These are phyloP conservation scores for Skeletonema potamos DNA, from an alignment of 108 stramenopile genomes.

Conservation along the genomic window DNA sequence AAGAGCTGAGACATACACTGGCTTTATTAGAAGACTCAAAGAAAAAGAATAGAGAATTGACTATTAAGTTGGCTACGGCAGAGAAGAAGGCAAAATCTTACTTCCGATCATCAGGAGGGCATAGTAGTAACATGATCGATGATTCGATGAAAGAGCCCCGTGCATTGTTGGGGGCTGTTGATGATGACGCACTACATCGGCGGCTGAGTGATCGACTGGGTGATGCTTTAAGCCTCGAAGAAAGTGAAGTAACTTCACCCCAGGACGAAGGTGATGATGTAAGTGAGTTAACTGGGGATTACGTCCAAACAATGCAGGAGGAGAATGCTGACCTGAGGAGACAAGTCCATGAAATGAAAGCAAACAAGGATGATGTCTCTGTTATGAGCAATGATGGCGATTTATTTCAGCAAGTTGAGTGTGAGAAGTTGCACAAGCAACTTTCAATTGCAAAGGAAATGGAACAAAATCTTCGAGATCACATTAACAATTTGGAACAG, in stretches of 20 bases:
- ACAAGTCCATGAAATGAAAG: neutral
- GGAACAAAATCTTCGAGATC: constrained; percentile 27
- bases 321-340: constrained; percentile 4
- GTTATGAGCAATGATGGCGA: neutral
- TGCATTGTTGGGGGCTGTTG: neutral
- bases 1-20: neutral
- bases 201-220: neutral
- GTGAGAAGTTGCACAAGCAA: constrained; percentile 6
- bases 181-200: neutral
- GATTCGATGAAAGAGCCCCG: neutral
- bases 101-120: neutral
- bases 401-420: neutral
- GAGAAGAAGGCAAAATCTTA: neutral
- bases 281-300: neutral
- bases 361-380: neutral
- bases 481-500: constrained; percentile 29
- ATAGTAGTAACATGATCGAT: neutral
- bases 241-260: neutral
- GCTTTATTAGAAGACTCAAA: neutral
- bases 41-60: neutral
- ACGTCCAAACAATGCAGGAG: constrained; percentile 1
- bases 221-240: neutral
- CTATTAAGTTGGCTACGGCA: neutral
- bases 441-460: constrained; percentile 9
- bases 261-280: constrained; percentile 1